Evolutionary conservation across 2,329 filamentous ascomycete genomes (phyloP), one percentile per base, ranked within the genome.

Genomic region (Juglanconis sp.): DNA sequence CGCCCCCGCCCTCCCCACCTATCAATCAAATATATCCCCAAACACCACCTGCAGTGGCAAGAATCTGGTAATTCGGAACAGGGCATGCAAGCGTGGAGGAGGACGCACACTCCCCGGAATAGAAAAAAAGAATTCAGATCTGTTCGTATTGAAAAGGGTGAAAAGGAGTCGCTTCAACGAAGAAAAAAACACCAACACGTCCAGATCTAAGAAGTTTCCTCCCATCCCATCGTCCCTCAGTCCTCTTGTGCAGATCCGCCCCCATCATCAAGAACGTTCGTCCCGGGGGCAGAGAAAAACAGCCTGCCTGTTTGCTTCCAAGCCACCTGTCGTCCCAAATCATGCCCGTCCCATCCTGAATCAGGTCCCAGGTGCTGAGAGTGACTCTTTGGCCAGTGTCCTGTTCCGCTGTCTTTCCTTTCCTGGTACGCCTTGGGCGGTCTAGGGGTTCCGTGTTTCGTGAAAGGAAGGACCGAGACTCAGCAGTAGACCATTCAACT

Each of bases 141-240:
- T 63, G 61, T 60, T 63, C 58, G 52, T 63, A 63, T 63, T 63
- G 58, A 63, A 63, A 63, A 57, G 50, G 53, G 57, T 38, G 51
- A 57, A 61, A 35, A 63, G 40, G 52, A 57, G 50, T 63, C 61
- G 61, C 61, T 63, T 63, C 61, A 61, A 63, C 54, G 40, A 60
- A 55, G 47, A 47, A 59, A 59, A 60, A 55, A 58, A 56, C 49
- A 63, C 58, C 53, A 61, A 55, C 54, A 56, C 61, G 47, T 61
- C 61, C 61, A 63, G 51, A 63, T 63, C 61, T 63, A 63, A 58
- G 30, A 62, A 59, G 51, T 42, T 44, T 46, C 58, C 49, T 55
- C 38, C 61, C 51, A 13, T 44, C 36, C 46, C 38, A 13, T 15
- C 11, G 38, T 47, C 44, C 48, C 48, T 35, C 46, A 53, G 48